Conservation (phyloP, 768 basidiomycete genomes). For the Boletus sensibilis region DNA sequence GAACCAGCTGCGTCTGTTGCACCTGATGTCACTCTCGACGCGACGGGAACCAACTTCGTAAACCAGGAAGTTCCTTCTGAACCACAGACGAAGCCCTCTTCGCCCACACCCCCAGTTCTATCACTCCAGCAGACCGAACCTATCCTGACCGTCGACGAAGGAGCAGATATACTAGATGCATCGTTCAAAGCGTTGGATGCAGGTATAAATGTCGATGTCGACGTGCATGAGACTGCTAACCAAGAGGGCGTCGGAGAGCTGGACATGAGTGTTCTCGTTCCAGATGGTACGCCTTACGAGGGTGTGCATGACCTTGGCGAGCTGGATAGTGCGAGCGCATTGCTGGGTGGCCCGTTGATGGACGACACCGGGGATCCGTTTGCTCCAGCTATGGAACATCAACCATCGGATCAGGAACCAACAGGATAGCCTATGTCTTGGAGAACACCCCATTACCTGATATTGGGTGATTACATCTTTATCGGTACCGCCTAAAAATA, state of each 20-base stretch:
- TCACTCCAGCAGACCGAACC: constrained; percentile 51
- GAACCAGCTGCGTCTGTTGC: constrained; percentile 46
- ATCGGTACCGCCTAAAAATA: neutral
- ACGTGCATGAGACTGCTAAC: constrained; percentile 32
- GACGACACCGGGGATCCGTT: constrained; percentile 64
- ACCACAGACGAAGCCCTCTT: constrained; percentile 57
- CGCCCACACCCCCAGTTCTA: constrained; percentile 64
- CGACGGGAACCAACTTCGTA: constrained; percentile 36
- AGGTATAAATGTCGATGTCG: constrained; percentile 43
- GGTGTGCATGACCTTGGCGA: constrained; percentile 53
- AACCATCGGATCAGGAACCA: constrained; percentile 11
- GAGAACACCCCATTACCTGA: neutral
- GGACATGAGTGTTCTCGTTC: constrained; percentile 63
- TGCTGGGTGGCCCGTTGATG: constrained; percentile 63
- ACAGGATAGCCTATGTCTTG: constrained; percentile 11
- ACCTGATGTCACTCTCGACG: constrained; percentile 39
- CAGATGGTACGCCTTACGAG: constrained; percentile 63
- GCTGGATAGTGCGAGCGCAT: constrained; percentile 48
- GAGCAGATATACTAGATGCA: constrained; percentile 48
- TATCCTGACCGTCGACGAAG: constrained; percentile 38
- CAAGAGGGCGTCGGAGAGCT: constrained; percentile 46
- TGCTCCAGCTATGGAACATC: constrained; percentile 28
- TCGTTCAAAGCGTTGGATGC: constrained; percentile 56
- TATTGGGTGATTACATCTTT: constrained; percentile 10
- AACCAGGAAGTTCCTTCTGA: constrained; percentile 46